Evolutionary conservation across 129 eudicot genomes (phyloP).

Genomic region (Oenanthe sinensis): DNA sequence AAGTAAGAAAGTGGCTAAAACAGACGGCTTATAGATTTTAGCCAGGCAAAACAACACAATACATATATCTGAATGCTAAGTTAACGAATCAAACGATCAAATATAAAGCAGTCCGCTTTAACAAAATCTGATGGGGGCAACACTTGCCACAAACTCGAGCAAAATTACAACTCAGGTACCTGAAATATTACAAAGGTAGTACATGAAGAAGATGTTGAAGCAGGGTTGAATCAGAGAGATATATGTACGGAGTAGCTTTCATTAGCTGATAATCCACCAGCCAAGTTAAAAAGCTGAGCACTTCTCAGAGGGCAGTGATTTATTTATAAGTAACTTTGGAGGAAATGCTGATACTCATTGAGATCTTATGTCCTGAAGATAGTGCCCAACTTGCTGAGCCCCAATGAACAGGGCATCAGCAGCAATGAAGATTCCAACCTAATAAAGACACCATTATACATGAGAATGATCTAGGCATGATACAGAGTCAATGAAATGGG

Average conservation of each 20-base stretch:
- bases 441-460: constrained; percentile 12
- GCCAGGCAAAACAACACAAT: neutral
- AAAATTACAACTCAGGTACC: neutral
- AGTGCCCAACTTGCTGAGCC: constrained; percentile 63
- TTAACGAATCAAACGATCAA: neutral
- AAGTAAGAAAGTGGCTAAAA: neutral
- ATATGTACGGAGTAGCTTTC: neutral
- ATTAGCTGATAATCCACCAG: neutral
- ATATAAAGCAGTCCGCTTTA: neutral
- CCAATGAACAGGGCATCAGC: constrained; percentile 77
- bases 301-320: constrained; percentile 3
- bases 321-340: neutral
- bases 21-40: neutral
- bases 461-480: neutral
- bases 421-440: constrained; percentile 68
- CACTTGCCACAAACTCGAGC: neutral
- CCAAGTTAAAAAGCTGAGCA: neutral
- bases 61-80: neutral
- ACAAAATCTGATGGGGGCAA: constrained; percentile 9
- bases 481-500: neutral
- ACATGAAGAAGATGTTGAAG: neutral
- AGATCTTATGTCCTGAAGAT: constrained; percentile 71
- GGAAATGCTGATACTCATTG: constrained; percentile 25
- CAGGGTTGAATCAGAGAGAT: neutral
- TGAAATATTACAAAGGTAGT: neutral